phyloP scores from a whole-genome alignment of 129 eudicot genomes.

The Lonicera japonica region DNA sequence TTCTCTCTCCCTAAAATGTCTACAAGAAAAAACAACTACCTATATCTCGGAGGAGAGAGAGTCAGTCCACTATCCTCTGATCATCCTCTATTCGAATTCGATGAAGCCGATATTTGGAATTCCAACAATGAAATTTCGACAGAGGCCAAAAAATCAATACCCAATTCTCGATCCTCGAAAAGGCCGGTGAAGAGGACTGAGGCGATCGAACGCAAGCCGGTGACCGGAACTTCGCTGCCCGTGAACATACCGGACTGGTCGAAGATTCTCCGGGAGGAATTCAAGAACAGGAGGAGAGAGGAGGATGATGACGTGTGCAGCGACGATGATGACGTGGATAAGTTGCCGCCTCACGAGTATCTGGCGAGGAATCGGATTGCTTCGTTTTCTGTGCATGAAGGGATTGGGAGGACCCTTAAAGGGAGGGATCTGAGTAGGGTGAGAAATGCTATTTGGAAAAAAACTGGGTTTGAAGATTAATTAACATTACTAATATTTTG shows the following conservation, averaged over 20 bases:
- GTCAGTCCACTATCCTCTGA: constrained; percentile 14
- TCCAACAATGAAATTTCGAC: neutral
- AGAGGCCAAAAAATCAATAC: constrained; percentile 20
- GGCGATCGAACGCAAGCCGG: neutral
- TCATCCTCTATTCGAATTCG: constrained; percentile 37
- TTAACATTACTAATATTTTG: neutral
- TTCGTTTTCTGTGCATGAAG: constrained; percentile 82
- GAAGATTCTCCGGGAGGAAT: constrained; percentile 60
- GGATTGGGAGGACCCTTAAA: constrained; percentile 71
- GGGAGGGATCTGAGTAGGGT: constrained; percentile 89
- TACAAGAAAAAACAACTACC: constrained; percentile 35
- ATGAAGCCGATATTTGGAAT: constrained; percentile 66
- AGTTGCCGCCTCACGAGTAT: constrained; percentile 81
- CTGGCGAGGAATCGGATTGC: constrained; percentile 66
- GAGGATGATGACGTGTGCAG: constrained; percentile 7
- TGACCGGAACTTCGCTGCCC: constrained; percentile 51
- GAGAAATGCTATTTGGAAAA: constrained; percentile 85
- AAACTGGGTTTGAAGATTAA: constrained; percentile 75
- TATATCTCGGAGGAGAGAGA: constrained; percentile 34
- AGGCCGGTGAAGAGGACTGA: constrained; percentile 24
- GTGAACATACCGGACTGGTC: constrained; percentile 87
- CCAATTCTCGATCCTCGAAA: constrained; percentile 23
- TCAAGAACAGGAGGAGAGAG: constrained; percentile 22
- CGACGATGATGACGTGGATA: constrained; percentile 24
- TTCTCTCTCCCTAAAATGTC: constrained; percentile 26